A percentile compares a stretch with the other conserved stretches of the same genome.
phyloP scores from a whole-genome alignment of 2,329 filamentous ascomycete species.

The Aspergillus hiratsukae region DNA sequence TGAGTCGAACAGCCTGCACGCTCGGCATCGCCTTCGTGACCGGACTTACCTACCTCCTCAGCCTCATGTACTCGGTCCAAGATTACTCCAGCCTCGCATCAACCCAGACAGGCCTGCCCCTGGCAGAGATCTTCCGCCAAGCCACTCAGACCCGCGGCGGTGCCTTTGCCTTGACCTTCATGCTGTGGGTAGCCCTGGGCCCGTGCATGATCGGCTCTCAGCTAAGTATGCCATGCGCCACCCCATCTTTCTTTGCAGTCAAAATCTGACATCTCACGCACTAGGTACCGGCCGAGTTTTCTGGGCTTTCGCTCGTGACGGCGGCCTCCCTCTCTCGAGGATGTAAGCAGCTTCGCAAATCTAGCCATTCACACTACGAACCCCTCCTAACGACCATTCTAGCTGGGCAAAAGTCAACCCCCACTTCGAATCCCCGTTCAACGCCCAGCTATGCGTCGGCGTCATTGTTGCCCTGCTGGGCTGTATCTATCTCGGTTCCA shows the following conservation, averaged over 20 bases:
- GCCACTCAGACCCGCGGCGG: constrained; percentile 49
- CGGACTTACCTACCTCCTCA: constrained; percentile 47
- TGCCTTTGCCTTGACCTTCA: constrained; percentile 48
- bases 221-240: constrained; percentile 17
- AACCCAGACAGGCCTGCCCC: constrained; percentile 48
- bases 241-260: constrained; percentile 10
- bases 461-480: constrained; percentile 54
- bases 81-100: constrained; percentile 43
- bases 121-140: constrained; percentile 63
- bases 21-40: constrained; percentile 49
- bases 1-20: constrained; percentile 36
- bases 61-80: constrained; percentile 51
- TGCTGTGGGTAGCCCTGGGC: constrained; percentile 30
- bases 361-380: neutral
- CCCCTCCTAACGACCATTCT: constrained; percentile 18
- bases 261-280: constrained; percentile 17
- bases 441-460: constrained; percentile 51
- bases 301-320: constrained; percentile 57
- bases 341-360: constrained; percentile 11
- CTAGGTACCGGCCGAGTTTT: constrained; percentile 50
- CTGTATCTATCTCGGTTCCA: constrained; percentile 62
- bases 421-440: constrained; percentile 46
- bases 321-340: constrained; percentile 35
- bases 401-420: constrained; percentile 42
- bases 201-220: constrained; percentile 32